Percentiles rank a stretch among this genome's conserved stretches.
Evolutionary conservation across 2,329 filamentous ascomycete species (phyloP).

Genomic region (Aspergillus aculeatinus): DNA sequence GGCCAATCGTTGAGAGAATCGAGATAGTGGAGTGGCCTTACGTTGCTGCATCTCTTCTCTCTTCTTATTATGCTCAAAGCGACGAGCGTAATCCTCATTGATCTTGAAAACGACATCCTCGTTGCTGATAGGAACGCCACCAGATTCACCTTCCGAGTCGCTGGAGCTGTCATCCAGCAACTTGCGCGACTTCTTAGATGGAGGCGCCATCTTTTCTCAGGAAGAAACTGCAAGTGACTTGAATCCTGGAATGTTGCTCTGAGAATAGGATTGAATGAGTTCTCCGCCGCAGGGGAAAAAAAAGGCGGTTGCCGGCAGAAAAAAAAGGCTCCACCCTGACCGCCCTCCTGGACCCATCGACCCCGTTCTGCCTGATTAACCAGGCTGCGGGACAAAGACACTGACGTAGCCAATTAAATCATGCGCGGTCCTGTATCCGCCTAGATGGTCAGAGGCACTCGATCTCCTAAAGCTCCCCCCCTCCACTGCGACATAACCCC

Average conservation of each 20-base stretch:
- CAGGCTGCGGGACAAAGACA: constrained; percentile 18
- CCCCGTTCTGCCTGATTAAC: constrained; percentile 16
- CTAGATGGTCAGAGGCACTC: constrained; percentile 17
- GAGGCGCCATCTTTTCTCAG: constrained; percentile 38
- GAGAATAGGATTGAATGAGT: neutral
- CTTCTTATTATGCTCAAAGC: constrained; percentile 97
- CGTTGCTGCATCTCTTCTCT: constrained; percentile 72
- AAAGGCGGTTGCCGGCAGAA: constrained; percentile 31
- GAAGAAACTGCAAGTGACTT: neutral
- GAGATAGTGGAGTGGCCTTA: constrained; percentile 23
- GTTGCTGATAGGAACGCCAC: constrained; percentile 38
- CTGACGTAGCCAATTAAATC: constrained; percentile 41
- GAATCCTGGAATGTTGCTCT: neutral
- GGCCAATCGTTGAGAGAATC: neutral
- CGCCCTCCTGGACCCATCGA: constrained; percentile 20
- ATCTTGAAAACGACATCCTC: constrained; percentile 63
- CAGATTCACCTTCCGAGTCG: constrained; percentile 40
- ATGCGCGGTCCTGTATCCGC: constrained; percentile 22
- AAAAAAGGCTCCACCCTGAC: constrained; percentile 27
- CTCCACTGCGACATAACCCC: constrained; percentile 6
- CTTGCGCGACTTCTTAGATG: constrained; percentile 42
- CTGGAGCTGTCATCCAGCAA: constrained; percentile 44
- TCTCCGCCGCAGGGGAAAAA: constrained; percentile 10
- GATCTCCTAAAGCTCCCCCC: constrained; percentile 11
- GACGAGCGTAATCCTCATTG: constrained; percentile 83